These are phyloP conservation scores for Pseudocercospora macadamiae DNA, from an alignment of 2,329 filamentous ascomycete species.

Conservation along the genomic window DNA sequence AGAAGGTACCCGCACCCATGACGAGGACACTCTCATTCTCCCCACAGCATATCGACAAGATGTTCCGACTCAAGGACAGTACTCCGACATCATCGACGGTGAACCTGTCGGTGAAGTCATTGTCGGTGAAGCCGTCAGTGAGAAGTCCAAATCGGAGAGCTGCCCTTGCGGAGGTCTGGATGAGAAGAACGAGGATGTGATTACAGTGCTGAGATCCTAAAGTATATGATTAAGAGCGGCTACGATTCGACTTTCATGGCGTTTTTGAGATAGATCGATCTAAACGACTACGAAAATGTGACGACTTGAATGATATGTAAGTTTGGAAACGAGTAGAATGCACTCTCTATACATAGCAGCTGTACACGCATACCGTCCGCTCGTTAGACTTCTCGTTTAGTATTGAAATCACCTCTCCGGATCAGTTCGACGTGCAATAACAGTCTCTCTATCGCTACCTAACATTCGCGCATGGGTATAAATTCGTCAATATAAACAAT, in stretches of 20 bases:
- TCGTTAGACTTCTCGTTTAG: no score
- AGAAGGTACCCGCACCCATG: slow-evolving; percentile 7
- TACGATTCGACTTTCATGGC: no score
- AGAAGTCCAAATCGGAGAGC: slow-evolving; percentile 1
- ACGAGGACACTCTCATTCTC: slow-evolving; percentile 14
- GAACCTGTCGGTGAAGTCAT: not conserved
- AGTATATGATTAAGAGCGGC: not conserved
- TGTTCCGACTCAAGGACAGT: slow-evolving; percentile 13
- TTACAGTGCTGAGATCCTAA: not conserved
- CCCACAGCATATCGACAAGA: slow-evolving; percentile 20
- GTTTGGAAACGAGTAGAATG: no score
- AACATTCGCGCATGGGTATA: slow-evolving; percentile 1
- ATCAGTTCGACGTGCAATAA: not conserved
- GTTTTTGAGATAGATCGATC: not conserved
- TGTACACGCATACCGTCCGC: no score
- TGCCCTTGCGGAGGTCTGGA: not conserved
- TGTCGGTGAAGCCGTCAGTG: not conserved
- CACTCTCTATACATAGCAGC: no score
- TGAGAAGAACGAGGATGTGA: not conserved
- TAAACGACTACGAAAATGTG: no score
- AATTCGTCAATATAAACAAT: not conserved
- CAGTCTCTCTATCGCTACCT: not conserved
- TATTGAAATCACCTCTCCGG: no score
- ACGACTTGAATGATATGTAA: no score
- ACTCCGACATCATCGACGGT: not conserved